Conservation (phyloP, 2,329 filamentous ascomycete genomes). For the Colletotrichum orchidophilum region DNA sequence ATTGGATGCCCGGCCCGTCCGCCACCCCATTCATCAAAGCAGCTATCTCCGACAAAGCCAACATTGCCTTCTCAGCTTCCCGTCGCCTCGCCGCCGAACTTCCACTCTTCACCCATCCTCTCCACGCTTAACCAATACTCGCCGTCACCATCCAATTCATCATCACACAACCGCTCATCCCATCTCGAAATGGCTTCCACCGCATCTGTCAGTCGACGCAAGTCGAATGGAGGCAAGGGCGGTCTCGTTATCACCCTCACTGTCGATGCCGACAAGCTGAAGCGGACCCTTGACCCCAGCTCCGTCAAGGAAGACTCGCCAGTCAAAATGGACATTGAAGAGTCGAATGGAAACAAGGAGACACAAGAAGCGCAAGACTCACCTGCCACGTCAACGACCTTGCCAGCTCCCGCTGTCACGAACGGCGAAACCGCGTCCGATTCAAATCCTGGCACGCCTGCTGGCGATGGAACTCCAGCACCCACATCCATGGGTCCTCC, state of each 20-base stretch:
- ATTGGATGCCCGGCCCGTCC: slow-evolving; percentile 34
- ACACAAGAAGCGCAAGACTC: slow-evolving; percentile 53
- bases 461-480: slow-evolving; percentile 63
- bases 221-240: slow-evolving; percentile 36
- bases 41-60: slow-evolving; percentile 31
- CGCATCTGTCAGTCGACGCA: slow-evolving; percentile 33
- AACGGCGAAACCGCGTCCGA: slow-evolving; percentile 67
- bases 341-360: slow-evolving; percentile 42
- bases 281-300: slow-evolving; percentile 57
- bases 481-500: slow-evolving; percentile 69
- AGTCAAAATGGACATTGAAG: slow-evolving; percentile 44
- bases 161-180: not conserved
- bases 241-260: slow-evolving; percentile 61
- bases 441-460: slow-evolving; percentile 68
- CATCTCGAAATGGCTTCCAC: slow-evolving; percentile 31
- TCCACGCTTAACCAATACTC: not conserved
- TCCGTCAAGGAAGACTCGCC: slow-evolving; percentile 55
- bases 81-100: slow-evolving; percentile 14
- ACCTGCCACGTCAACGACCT: slow-evolving; percentile 52
- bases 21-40: slow-evolving; percentile 33
- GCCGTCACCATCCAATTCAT: not conserved
- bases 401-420: slow-evolving; percentile 51
- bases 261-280: slow-evolving; percentile 60
- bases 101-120: slow-evolving; percentile 5
- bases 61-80: slow-evolving; percentile 7